Evolutionary conservation across 768 basidiomycete genomes (phyloP).

Genomic region (Suillus sp.): DNA sequence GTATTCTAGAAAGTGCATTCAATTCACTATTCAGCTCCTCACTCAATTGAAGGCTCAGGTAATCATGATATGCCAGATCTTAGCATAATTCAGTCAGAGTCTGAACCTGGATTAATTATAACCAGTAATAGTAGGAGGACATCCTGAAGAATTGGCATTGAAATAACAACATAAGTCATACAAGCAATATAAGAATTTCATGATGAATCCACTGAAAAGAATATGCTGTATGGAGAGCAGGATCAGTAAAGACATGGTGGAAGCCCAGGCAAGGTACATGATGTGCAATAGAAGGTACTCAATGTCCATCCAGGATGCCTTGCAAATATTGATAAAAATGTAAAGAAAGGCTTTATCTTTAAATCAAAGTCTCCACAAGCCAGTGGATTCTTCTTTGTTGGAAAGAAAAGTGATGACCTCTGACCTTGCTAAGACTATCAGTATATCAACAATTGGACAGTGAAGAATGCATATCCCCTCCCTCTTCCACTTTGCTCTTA

Average conservation of each 20-base stretch:
- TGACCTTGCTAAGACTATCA: too few species aligned
- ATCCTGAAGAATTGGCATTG: neutral
- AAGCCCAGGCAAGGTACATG: slow-evolving; percentile 5
- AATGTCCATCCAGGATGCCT: slow-evolving; percentile 37
- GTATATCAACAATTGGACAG: too few species aligned
- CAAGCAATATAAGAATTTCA: neutral
- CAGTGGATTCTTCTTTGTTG: too few species aligned
- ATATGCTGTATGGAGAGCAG: neutral
- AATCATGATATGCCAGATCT: neutral
- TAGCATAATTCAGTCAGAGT: too few species aligned
- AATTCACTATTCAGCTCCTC: neutral
- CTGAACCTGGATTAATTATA: neutral
- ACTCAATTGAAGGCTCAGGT: neutral
- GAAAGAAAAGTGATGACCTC: too few species aligned
- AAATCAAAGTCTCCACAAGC: too few species aligned
- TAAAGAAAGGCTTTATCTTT: too few species aligned
- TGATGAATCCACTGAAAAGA: neutral
- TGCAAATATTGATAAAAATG: slow-evolving; percentile 19
- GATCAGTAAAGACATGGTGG: neutral
- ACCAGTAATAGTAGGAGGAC: neutral
- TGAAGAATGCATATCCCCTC: too few species aligned
- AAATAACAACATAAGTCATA: neutral
- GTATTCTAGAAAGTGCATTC: neutral
- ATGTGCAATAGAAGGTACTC: slow-evolving; percentile 9
- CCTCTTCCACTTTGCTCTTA: too few species aligned